A percentile compares a stretch with the other conserved stretches of the same genome.
These are phyloP conservation scores for Yamadazyma nakazawae DNA, from an alignment of 805 yeast genomes.

Conservation along the genomic window DNA sequence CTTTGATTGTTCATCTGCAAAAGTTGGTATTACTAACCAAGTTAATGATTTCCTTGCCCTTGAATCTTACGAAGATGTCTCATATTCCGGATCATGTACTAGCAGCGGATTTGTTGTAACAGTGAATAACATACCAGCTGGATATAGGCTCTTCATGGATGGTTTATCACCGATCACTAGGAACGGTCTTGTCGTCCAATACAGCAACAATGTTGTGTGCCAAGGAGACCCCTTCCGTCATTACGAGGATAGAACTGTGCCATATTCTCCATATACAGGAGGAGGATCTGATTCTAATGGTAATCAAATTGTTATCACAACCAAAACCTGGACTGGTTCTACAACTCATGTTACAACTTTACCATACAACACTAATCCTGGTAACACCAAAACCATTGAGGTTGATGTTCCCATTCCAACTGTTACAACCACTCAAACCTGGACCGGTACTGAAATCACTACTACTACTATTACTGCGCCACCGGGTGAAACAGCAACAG, in stretches of 20 bases:
- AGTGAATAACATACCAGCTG: conserved; percentile 26
- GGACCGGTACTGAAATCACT: conserved; percentile 14
- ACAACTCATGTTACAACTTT: conserved; percentile 19
- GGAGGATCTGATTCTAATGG: conserved; percentile 15
- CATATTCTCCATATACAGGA: background rate
- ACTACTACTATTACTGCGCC: conserved; percentile 17
- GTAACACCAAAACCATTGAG: conserved; percentile 21
- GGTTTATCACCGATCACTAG: conserved; percentile 1
- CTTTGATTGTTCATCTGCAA: conserved; percentile 22
- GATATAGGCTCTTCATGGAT: conserved; percentile 24
- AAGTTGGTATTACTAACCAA: conserved; percentile 19
- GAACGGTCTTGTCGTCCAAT: background rate
- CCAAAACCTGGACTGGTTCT: conserved; percentile 20
- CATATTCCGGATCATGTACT: conserved; percentile 16
- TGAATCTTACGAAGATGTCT: conserved; percentile 5
- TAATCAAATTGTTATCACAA: conserved; percentile 13
- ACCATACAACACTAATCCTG: conserved; percentile 12
- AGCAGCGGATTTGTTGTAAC: conserved; percentile 7
- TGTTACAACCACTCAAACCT: conserved; percentile 11
- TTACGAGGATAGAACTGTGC: background rate
- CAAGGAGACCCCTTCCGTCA: background rate
- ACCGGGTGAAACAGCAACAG: conserved; percentile 18
- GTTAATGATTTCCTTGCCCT: conserved; percentile 23
- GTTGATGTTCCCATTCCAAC: conserved; percentile 22
- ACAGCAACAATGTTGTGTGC: conserved; percentile 15